phyloP scores from a whole-genome alignment of 441 rosid species.

The Corymbia citriodora region DNA sequence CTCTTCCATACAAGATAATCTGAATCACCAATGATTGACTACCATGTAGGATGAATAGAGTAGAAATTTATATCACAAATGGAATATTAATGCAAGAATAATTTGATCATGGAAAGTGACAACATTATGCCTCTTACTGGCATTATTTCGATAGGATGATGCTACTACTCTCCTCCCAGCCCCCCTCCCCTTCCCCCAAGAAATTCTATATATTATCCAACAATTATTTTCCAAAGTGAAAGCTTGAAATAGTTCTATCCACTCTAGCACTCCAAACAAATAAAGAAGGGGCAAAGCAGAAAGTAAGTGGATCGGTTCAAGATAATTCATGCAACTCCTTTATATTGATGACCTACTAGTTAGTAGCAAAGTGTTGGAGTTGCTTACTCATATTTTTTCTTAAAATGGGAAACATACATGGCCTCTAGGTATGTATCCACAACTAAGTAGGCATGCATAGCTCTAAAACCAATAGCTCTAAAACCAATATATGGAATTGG shows the following conservation, averaged over 20 bases:
- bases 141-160: not conserved
- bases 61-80: not conserved
- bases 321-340: not conserved
- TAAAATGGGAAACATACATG: conserved; percentile 87
- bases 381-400: conserved; percentile 97
- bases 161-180: not conserved
- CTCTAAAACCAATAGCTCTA: conserved; percentile 92
- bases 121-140: not conserved
- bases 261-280: not conserved
- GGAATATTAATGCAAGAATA: not conserved
- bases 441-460: conserved; percentile 95
- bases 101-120: not conserved
- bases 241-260: not conserved
- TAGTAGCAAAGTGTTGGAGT: not conserved
- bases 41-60: not conserved
- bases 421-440: conserved; percentile 96
- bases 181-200: not conserved
- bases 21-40: not conserved
- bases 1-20: not conserved
- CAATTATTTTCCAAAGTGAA: not conserved
- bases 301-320: not conserved
- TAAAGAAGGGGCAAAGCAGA: not conserved
- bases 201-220: not conserved
- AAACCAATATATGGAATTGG: conserved; percentile 95
- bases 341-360: not conserved